Evolutionary conservation across 2,329 filamentous ascomycete species (phyloP), one percentile per base, ranked within the genome.

Genomic region (Penicillium polonicum): DNA sequence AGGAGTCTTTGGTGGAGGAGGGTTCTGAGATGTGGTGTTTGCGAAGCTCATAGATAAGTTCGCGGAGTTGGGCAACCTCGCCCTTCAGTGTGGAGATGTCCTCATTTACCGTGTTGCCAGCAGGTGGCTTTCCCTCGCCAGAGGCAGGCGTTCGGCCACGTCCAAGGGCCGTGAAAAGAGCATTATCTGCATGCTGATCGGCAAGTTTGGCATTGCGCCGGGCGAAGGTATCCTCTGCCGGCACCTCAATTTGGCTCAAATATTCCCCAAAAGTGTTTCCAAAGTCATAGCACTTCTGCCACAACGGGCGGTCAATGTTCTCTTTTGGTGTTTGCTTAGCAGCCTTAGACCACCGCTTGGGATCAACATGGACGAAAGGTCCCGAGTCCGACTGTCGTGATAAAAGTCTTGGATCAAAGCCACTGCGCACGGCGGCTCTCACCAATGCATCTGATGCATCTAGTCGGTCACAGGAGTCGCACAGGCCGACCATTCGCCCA

Each of bases 401-500:
- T 17, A 69, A 67, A 19, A 63, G 54, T 8, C 48, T 55, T 52
- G 69, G 70, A 38, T 72, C 63, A 45, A 78, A 72, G 4, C 75
- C 74, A 54, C 71, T 72, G 21, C 68, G 61, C 6, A 76, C 64
- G 5, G 75, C 74, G 21, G 72, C 70, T n/a, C 60, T 54, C 9
- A 77, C 72, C 23, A 78, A 65, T 19, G 58, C 63, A 25, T 69
- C 58, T 3, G 73, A 68, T 5, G 74, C 57, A 7, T 72, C 60
- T 35, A 66, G 58, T 55, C 67, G 67, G 23, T 63, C 57, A 48
- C 74, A 77, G 15, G 64, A 61, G 60, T 75, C 72, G 55, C 75
- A 76, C 4, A 77, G 66, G 25, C 72, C 65, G 7, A 75, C 69
- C 75, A 78, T 77, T 36, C 72, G 67, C 1, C 73, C 60, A 23